A percentile compares a stretch with the other conserved stretches of the same genome.
Conservation (phyloP, 768 basidiomycete species). For the Lentinula boryana region DNA sequence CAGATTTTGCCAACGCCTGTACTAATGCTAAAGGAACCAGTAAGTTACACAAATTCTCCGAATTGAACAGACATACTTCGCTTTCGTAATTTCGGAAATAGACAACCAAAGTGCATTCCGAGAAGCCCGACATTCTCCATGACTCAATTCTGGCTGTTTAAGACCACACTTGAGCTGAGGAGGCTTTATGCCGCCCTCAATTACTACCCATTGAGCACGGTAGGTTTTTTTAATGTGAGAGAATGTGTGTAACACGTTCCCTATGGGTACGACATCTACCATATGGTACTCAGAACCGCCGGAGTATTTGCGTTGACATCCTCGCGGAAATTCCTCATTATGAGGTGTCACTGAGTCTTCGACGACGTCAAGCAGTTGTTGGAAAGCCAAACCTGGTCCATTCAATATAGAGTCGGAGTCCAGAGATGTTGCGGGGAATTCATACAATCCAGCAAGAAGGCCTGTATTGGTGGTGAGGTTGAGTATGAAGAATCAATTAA, state of each 20-base stretch:
- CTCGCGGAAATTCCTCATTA: neutral
- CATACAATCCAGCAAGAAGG: constrained; percentile 83
- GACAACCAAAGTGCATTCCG: constrained; percentile 42
- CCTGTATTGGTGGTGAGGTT: constrained; percentile 38
- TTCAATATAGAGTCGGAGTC: constrained; percentile 38
- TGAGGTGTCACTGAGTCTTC: constrained; percentile 18
- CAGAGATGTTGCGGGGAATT: constrained; percentile 70
- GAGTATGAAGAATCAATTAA: neutral
- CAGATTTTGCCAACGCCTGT: constrained; percentile 75
- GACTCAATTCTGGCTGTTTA: constrained; percentile 7
- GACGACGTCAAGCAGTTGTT: constrained; percentile 35
- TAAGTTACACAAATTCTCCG: constrained; percentile 8
- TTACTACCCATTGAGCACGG: constrained; percentile 62
- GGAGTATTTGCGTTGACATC: neutral
- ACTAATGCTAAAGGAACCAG: constrained; percentile 45
- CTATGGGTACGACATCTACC: constrained; percentile 41
- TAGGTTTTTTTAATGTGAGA: constrained; percentile 90
- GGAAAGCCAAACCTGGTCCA: constrained; percentile 24
- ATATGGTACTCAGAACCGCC: constrained; percentile 23
- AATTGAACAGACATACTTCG: constrained; percentile 47
- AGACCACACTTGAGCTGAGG: constrained; percentile 24
- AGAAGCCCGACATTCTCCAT: constrained; percentile 4
- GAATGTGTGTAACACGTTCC: constrained; percentile 76
- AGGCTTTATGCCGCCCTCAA: constrained; percentile 49
- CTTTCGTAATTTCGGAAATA: constrained; percentile 45